Evolutionary conservation across 805 yeast genomes (phyloP), one percentile per base, ranked within the genome.

Genomic region (Wickerhamiella siamensis): DNA sequence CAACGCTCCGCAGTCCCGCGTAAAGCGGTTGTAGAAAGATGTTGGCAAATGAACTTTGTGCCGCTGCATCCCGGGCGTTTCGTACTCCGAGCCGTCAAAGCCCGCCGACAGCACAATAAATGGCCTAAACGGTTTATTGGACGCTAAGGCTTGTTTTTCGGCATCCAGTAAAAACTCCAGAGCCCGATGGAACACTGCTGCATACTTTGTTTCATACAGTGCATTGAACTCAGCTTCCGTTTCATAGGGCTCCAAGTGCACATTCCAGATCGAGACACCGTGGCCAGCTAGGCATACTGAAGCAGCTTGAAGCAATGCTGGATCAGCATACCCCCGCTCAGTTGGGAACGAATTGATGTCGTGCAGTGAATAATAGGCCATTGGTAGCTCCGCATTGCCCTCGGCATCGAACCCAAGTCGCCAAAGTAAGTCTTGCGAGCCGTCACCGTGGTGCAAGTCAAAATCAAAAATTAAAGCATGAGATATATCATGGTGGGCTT

Each of bases 391-490:
- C 16, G 44, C 40, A 5, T 31, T 24, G 22, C 44, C 49, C 20
- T 44, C 47, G 22, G 67, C 65, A 43, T 68, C 66, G 50, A 74
- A 70, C 0, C 83, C 83, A 47, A 82, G 66, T 51, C 75, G 77
- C 86, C 87, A 83, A 51, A 87, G 76, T 21, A 83, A 78, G 57
- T 83, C 93, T 52, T 83, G 94, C 5, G 83, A 72, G 12, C 94
- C 94, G 59, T 83, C 94, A 15, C 94, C 94, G 55, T 83, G 94
- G 54, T 83, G 94, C 33, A 83, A 65, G 57, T 83, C 94, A 47
- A 83, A 78, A 57, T 83, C 94, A 24, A 83, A 60, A 16, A 83
- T 79, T 0, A 79, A 86, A 15, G 84, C 84, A 61, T 83, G 94
- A 1, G 88, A 77, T 2, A 83, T 75, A 2, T 67, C 74, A 51